Conservation (phyloP, 345 rosid genomes). For the Populus deltoides region DNA sequence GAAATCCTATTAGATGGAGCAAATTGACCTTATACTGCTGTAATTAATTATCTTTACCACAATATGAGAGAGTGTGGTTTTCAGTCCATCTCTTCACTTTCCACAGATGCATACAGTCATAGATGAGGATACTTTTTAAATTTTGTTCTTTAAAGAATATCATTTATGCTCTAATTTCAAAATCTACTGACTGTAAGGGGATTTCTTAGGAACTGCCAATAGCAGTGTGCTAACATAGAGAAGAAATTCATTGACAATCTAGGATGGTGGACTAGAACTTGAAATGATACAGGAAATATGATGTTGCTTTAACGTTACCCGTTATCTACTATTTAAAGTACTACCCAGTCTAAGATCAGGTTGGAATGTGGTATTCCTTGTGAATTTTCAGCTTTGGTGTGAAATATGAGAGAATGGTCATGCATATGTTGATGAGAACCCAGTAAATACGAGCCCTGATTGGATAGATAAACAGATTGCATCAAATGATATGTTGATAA, state of each 20-base stretch:
- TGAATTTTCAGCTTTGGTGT: not conserved
- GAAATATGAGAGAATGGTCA: not conserved
- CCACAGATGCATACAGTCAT: not conserved
- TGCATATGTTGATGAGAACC: not conserved
- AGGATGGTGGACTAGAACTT: not conserved
- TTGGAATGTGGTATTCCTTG: not conserved
- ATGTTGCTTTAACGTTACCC: not conserved
- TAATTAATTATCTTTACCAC: not conserved
- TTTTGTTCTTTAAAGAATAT: not conserved
- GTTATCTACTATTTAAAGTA: not conserved
- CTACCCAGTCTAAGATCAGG: not conserved
- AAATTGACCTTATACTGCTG: not conserved
- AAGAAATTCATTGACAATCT: not conserved
- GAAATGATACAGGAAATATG: not conserved
- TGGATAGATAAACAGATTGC: not conserved
- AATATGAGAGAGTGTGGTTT: not conserved
- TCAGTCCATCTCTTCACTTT: not conserved
- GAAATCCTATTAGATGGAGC: not conserved
- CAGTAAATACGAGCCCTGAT: not conserved
- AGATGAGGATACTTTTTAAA: not conserved
- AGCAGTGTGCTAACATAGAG: not conserved
- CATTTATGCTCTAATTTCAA: not conserved
- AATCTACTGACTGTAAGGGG: not conserved
- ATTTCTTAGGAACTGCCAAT: not conserved
- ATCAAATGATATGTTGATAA: not conserved